A percentile compares a stretch with the other conserved stretches of the same genome.
These are phyloP conservation scores for Rhodotorula kratochvilovae DNA, from an alignment of 768 basidiomycete genomes.

Conservation along the genomic window DNA sequence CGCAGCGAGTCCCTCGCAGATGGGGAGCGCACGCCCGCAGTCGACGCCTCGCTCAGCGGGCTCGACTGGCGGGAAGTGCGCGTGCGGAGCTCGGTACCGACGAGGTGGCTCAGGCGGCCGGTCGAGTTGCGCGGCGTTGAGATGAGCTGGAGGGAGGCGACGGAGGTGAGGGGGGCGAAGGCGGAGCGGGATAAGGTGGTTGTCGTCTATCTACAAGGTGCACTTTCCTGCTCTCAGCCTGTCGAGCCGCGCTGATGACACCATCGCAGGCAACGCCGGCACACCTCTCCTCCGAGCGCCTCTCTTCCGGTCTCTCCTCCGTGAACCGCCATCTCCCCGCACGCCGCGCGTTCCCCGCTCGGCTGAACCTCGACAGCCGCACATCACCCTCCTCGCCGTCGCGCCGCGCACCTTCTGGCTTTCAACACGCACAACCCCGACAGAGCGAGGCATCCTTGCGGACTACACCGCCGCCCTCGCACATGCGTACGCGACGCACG, in stretches of 20 bases:
- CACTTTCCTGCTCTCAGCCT: background rate
- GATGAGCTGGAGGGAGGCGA: constrained; percentile 22
- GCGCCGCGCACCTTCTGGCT: constrained; percentile 57
- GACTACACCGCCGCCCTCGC: constrained; percentile 49
- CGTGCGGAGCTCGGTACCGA: constrained; percentile 36
- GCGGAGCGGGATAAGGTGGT: constrained; percentile 31
- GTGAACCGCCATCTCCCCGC: background rate
- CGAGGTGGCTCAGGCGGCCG: constrained; percentile 18
- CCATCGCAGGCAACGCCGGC: constrained; percentile 53
- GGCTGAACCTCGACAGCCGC: background rate
- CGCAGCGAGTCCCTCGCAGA: constrained; percentile 47
- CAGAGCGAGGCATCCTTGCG: constrained; percentile 49
- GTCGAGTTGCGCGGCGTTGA: constrained; percentile 45
- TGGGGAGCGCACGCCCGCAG: background rate
- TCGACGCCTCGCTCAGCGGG: constrained; percentile 41
- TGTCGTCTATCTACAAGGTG: constrained; percentile 45
- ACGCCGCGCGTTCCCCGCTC: background rate
- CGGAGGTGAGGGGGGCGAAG: background rate
- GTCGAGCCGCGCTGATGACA: background rate
- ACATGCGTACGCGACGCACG: background rate
- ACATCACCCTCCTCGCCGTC: constrained; percentile 48
- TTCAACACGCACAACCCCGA: constrained; percentile 50
- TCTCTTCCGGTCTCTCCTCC: constrained; percentile 48
- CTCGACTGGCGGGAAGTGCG: constrained; percentile 46
- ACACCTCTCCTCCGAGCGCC: constrained; percentile 54